Conservation (phyloP, 805 yeast genomes). For the Wickerhamomyces alni region DNA sequence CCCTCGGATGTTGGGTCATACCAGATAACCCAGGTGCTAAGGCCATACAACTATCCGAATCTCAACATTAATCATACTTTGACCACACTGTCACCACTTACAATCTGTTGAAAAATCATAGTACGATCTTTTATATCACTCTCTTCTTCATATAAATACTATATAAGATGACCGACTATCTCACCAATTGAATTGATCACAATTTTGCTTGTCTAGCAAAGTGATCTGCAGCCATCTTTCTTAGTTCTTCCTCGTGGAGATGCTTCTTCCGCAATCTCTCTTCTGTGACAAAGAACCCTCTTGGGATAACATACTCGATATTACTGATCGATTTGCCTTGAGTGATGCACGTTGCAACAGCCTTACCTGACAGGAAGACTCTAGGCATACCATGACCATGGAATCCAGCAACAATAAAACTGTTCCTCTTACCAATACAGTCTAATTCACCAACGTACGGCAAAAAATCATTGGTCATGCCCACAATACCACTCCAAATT, state of each 20-base stretch:
- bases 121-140: too few relatives aligned
- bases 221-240: background rate
- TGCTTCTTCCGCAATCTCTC: constrained; percentile 14
- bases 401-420: constrained; percentile 41
- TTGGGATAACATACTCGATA: constrained; percentile 14
- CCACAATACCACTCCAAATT: constrained; percentile 44
- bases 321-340: constrained; percentile 9
- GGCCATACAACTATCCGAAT: too few relatives aligned
- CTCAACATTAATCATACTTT: too few relatives aligned
- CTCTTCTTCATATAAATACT: too few relatives aligned
- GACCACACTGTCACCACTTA: too few relatives aligned
- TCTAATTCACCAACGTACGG: constrained; percentile 40
- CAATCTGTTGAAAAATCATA: too few relatives aligned
- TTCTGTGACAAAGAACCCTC: constrained; percentile 11
- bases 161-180: too few relatives aligned
- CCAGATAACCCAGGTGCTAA: too few relatives aligned
- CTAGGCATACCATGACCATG: constrained; percentile 50
- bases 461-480: constrained; percentile 33
- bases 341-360: constrained; percentile 26
- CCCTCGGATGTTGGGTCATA: too few relatives aligned
- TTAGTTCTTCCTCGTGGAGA: constrained; percentile 2
- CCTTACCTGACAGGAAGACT: constrained; percentile 34
- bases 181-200: too few relatives aligned
- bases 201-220: background rate
- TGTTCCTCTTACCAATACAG: constrained; percentile 20